phyloP scores from a whole-genome alignment of 148 eudicot species.

The Rhododendron kiyosumense region DNA sequence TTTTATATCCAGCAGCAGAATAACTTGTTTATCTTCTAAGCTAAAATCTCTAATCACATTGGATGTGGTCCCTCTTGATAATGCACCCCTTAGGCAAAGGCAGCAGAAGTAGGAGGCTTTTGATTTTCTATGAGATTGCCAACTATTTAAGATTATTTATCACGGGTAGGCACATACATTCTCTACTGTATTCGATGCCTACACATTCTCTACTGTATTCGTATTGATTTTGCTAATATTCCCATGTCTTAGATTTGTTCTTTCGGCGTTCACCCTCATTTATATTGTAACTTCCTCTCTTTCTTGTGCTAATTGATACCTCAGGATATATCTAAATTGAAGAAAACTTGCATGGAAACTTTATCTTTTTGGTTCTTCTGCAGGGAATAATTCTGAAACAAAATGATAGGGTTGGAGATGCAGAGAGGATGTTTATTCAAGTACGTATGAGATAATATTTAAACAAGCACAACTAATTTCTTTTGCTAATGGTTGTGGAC shows the following conservation, averaged over 20 bases:
- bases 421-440: constrained; percentile 98
- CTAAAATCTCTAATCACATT: neutral
- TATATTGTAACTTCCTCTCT: neutral
- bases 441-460: constrained; percentile 30
- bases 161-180: neutral
- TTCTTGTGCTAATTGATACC: neutral
- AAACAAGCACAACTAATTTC: neutral
- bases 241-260: neutral
- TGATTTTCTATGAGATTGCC: neutral
- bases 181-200: neutral
- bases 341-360: constrained; percentile 7
- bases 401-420: constrained; percentile 80
- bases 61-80: neutral
- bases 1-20: neutral
- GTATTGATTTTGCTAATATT: neutral
- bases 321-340: neutral
- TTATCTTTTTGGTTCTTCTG: constrained; percentile 9
- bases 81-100: neutral
- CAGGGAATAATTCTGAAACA: constrained; percentile 90
- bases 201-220: neutral
- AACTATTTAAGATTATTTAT: neutral
- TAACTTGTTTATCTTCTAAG: neutral
- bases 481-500: neutral
- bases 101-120: neutral
- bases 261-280: neutral